phyloP scores from a whole-genome alignment of 1,284 basidiomycete species.

The Coniferiporia sulphurascens region DNA sequence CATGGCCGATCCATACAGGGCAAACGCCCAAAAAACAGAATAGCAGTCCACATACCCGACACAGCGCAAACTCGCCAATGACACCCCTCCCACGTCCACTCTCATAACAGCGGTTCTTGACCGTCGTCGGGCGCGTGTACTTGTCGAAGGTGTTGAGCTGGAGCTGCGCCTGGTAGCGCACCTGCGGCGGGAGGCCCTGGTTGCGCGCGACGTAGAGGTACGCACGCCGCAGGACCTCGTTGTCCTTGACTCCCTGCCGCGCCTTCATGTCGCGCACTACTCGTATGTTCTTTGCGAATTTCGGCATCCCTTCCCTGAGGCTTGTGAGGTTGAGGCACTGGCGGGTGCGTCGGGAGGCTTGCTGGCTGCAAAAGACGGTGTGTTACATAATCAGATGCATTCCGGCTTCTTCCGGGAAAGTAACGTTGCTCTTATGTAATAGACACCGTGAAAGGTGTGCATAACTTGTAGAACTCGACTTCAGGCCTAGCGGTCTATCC shows the following conservation, averaged over 20 bases:
- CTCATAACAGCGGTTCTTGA: slow-evolving; percentile 85
- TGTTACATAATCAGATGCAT: no score
- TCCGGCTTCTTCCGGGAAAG: no score
- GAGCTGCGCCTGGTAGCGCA: slow-evolving; percentile 94
- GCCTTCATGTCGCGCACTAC: slow-evolving; percentile 77
- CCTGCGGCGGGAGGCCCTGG: slow-evolving; percentile 74
- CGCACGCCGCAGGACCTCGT: slow-evolving; percentile 79
- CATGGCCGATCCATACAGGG: background rate
- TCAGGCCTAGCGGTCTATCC: no score
- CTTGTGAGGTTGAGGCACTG: background rate
- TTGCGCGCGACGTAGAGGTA: slow-evolving; percentile 91
- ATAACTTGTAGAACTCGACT: no score
- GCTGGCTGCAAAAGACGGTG: no score
- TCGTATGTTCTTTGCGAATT: slow-evolving; percentile 42
- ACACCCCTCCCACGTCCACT: slow-evolving; percentile 84
- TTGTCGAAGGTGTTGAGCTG: slow-evolving; percentile 86
- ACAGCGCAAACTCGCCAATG: slow-evolving; percentile 85
- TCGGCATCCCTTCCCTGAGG: slow-evolving; percentile 25
- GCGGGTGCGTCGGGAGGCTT: background rate
- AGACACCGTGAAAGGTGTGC: no score
- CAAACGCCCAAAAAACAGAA: no score
- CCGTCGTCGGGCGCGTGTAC: slow-evolving; percentile 77
- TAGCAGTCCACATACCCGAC: slow-evolving; percentile 55
- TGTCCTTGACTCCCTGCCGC: slow-evolving; percentile 60
- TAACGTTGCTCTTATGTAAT: no score